Evolutionary conservation across 2,329 filamentous ascomycete genomes (phyloP).

Genomic region (Gaeumannomyces sp.): DNA sequence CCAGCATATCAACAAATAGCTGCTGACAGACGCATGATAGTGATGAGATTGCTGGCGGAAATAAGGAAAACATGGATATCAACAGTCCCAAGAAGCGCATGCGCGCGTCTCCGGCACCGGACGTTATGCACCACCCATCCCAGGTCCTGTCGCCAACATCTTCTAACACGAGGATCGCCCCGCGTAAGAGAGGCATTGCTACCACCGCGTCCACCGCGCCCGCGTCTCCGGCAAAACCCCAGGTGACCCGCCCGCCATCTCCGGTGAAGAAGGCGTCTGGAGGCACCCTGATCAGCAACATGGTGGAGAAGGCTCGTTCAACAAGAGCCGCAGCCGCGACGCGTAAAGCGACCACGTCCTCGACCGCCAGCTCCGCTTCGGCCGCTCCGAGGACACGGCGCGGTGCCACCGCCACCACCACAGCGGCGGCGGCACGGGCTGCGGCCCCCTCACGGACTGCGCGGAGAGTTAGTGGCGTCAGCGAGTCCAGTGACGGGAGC

Average conservation of each 20-base stretch:
- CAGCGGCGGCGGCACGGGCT: constrained; percentile 30
- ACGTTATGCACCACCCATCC: constrained; percentile 36
- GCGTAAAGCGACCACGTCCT: constrained; percentile 39
- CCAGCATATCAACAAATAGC: background rate
- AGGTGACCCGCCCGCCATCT: constrained; percentile 52
- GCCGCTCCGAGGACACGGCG: constrained; percentile 27
- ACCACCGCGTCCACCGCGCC: constrained; percentile 22
- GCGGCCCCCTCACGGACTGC: constrained; percentile 40
- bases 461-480: constrained; percentile 51
- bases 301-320: constrained; percentile 56
- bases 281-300: constrained; percentile 44
- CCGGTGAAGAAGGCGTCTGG: constrained; percentile 51
- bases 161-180: constrained; percentile 66
- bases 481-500: constrained; percentile 59
- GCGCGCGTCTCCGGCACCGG: constrained; percentile 38
- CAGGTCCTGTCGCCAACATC: constrained; percentile 77
- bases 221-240: constrained; percentile 49
- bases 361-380: constrained; percentile 34
- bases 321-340: constrained; percentile 41
- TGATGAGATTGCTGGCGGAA: constrained; percentile 54
- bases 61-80: constrained; percentile 71
- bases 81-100: constrained; percentile 63
- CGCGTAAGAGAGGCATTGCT: constrained; percentile 36
- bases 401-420: constrained; percentile 28
- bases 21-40: constrained; percentile 32